Conservation (phyloP, 768 basidiomycete species). For the Tubosaeta sp. region DNA sequence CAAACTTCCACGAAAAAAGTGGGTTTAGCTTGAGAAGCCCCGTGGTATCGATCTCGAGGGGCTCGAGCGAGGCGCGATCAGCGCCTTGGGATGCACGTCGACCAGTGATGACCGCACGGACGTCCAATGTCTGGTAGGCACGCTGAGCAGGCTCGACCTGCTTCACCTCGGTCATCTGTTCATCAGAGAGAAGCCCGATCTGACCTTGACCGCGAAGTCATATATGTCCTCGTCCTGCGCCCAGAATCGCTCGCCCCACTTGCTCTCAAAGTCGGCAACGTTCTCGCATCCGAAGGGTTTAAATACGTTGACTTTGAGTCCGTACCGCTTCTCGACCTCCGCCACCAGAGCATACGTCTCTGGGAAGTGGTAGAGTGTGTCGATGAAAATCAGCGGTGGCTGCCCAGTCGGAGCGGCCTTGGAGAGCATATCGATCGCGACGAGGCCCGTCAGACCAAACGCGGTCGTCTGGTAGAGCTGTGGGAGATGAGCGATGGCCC, state of each 20-base stretch:
- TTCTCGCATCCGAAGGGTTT: constrained; percentile 69
- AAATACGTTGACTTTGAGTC: constrained; percentile 69
- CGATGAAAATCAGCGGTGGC: constrained; percentile 91
- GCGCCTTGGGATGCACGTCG: constrained; percentile 90
- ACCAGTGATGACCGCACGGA: constrained; percentile 91
- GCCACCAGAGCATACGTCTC: constrained; percentile 90
- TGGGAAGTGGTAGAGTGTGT: constrained; percentile 93
- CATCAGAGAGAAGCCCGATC: constrained; percentile 13
- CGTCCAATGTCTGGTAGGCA: constrained; percentile 75
- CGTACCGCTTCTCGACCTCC: constrained; percentile 73
- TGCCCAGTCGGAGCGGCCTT: constrained; percentile 53
- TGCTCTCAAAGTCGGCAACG: constrained; percentile 70
- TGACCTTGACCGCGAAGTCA: constrained; percentile 88
- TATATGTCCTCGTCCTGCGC: constrained; percentile 82
- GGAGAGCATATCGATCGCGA: constrained; percentile 91
- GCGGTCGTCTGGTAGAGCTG: constrained; percentile 91
- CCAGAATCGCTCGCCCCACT: constrained; percentile 82
- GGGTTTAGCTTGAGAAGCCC: constrained; percentile 95
- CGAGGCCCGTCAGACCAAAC: constrained; percentile 92
- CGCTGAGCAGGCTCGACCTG: constrained; percentile 92
- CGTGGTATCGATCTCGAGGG: constrained; percentile 86
- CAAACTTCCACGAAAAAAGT: constrained; percentile 83
- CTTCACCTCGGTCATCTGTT: background rate
- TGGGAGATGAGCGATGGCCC: constrained; percentile 80
- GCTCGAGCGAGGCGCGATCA: constrained; percentile 76